Evolutionary conservation across 164 flowering plant genomes (phyloP), one percentile per base, ranked within the genome.

Genomic region (Brasenia schreberi): DNA sequence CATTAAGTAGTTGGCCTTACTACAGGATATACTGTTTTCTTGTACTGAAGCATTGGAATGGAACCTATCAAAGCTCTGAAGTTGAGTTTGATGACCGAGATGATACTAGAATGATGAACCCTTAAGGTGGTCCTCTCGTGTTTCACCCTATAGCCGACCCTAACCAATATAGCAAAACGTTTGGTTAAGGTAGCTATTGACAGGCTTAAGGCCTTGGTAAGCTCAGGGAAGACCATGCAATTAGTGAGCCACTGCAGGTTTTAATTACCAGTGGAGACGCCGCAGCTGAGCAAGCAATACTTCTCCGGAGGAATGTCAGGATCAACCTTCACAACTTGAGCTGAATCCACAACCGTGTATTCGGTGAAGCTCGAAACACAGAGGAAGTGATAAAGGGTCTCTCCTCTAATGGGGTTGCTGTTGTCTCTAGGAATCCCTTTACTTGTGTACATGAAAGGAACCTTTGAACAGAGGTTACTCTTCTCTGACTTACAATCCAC

Each of bases 241-340:
- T 23, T 23, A 23, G 27, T 7, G 53, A 1, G 12, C 53, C 11
- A 12, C 10, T 1, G 62, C 17, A 19, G 4, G n/a, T 60, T 9
- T 18, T 19, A 0, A 43, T 42, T 65, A 83, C 89, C 90, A 0
- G 89, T 85, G 7, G 91, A 67, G 1, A 83, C 83, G 5, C 89
- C 88, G 63, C 91, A 86, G 56, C 95, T 78, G 39, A 88, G 87
- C 75, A 88, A 61, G 69, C 85, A 81, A 4, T 88, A 89, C 67
- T 76, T 83, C 16, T 86, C 88, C 1, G 73, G 59, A 5, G 86
- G 79, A 16, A 84, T 70, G 0, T 70, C 65, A 5, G 64, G 59
- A 49, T 17, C 62, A 18, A 83, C 75, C 66, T 82, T 83, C 5
- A 78, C 87, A 4, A 85, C 52, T 60, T 84, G 66, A 0, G 70